A percentile compares a stretch with the other conserved stretches of the same genome.
phyloP scores from a whole-genome alignment of 805 yeast species.

The Candida pseudoglaebosa region DNA sequence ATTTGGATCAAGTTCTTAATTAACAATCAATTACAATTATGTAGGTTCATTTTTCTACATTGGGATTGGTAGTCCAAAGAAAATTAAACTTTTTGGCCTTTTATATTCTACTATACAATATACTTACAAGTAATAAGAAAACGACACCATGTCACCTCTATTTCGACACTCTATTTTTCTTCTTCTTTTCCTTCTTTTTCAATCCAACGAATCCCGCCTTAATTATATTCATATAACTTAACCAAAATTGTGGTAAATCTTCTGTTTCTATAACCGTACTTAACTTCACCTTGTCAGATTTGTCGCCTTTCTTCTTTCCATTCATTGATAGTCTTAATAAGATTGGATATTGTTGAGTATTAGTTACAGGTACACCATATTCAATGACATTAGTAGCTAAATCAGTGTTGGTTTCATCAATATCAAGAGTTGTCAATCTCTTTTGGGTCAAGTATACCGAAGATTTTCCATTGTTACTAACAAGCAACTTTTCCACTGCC shows the following conservation, averaged over 20 bases:
- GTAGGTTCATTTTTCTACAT: too few species aligned
- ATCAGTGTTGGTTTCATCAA: slow-evolving; percentile 23
- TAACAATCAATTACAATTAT: too few species aligned
- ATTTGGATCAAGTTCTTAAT: too few species aligned
- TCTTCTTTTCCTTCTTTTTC: slow-evolving; percentile 77
- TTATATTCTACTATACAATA: too few species aligned
- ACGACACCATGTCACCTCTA: too few species aligned
- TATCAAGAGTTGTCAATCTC: slow-evolving; percentile 33
- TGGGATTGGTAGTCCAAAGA: too few species aligned
- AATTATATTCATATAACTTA: slow-evolving; percentile 61
- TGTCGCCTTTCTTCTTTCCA: slow-evolving; percentile 25
- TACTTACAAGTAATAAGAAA: too few species aligned
- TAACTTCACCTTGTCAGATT: slow-evolving; percentile 51
- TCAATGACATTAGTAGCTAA: slow-evolving; percentile 32
- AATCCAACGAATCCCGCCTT: slow-evolving; percentile 73
- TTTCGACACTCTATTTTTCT: slow-evolving; percentile 41
- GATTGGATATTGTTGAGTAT: slow-evolving; percentile 48
- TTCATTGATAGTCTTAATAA: slow-evolving; percentile 69
- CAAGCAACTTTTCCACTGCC: slow-evolving; percentile 20
- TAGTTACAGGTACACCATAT: slow-evolving; percentile 10
- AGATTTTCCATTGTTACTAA: slow-evolving; percentile 37
- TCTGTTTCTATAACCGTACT: slow-evolving; percentile 68
- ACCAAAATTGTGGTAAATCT: slow-evolving; percentile 71
- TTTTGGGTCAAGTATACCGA: slow-evolving; percentile 61
- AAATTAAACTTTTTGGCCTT: too few species aligned